These are phyloP conservation scores for Brettanomyces custersianus DNA, from an alignment of 805 yeast genomes.

Conservation along the genomic window DNA sequence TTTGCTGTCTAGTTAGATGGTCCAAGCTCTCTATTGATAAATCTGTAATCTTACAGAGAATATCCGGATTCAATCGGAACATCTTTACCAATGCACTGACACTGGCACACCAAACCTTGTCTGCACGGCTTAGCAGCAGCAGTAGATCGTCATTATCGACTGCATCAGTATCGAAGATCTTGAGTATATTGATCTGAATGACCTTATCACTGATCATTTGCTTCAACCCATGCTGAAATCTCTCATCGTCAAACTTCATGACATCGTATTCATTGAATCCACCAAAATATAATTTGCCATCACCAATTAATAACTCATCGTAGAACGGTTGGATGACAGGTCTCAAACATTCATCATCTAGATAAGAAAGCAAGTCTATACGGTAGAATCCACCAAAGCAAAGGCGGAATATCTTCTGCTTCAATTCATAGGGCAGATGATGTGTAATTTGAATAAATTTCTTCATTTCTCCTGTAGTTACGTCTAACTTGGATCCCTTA, in stretches of 20 bases:
- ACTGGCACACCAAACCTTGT: conserved; percentile 6
- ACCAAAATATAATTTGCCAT: conserved; percentile 8
- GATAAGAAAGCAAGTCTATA: conserved; percentile 1
- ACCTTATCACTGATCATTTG: neutral
- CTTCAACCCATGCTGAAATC: neutral
- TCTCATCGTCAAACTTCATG: conserved; percentile 1
- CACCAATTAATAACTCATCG: conserved; percentile 5
- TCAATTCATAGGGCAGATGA: conserved; percentile 4
- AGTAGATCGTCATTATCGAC: conserved; percentile 1
- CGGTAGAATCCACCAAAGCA: conserved; percentile 5
- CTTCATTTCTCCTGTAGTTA: no score
- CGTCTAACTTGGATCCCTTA: no score
- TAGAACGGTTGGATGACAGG: conserved; percentile 3
- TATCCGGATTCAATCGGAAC: conserved; percentile 1
- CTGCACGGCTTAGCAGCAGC: conserved; percentile 1
- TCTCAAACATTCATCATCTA: neutral
- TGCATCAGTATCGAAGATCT: conserved; percentile 4
- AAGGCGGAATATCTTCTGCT: conserved; percentile 3
- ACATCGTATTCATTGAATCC: conserved; percentile 8
- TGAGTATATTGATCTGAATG: conserved; percentile 4
- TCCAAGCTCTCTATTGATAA: conserved; percentile 5
- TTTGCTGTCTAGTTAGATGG: neutral
- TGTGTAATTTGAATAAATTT: neutral
- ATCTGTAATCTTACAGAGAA: conserved; percentile 4
- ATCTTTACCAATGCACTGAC: conserved; percentile 3